Evolutionary conservation across 352 stramenopile genomes (phyloP).

Genomic region (Globisporangium iwayamae): DNA sequence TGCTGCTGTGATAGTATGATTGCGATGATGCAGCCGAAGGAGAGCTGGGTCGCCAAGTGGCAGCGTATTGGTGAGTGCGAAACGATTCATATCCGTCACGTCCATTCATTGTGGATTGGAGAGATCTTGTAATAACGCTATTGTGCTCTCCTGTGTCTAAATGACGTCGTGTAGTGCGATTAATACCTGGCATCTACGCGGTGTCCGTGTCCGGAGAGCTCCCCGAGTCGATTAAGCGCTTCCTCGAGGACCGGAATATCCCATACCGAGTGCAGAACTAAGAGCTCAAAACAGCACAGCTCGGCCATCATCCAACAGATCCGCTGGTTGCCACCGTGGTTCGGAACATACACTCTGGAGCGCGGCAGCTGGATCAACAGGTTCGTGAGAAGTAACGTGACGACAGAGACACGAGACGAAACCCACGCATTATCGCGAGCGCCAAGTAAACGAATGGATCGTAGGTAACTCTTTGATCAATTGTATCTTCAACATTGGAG

Average conservation of each 20-base stretch:
- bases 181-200: constrained; percentile 84
- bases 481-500: neutral
- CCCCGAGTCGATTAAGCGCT: constrained; percentile 85
- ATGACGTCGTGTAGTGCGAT: constrained; percentile 40
- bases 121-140: neutral
- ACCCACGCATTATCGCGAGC: neutral
- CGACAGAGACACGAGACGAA: neutral
- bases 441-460: neutral
- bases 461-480: constrained; percentile 2
- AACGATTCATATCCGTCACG: neutral
- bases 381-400: neutral
- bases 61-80: constrained; percentile 71
- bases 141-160: neutral
- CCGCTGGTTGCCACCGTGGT: neutral
- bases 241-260: constrained; percentile 86
- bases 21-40: constrained; percentile 87
- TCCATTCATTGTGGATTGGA: neutral
- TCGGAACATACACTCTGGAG: neutral
- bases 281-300: constrained; percentile 5
- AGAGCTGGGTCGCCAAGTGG: constrained; percentile 90
- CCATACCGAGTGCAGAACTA: constrained; percentile 75
- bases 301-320: neutral
- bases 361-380: neutral
- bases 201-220: constrained; percentile 85
- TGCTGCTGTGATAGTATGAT: constrained; percentile 62